Percentiles rank a stretch among this genome's conserved stretches.
Evolutionary conservation across 2,329 filamentous ascomycete genomes (phyloP).

Genomic region (Byssothecium circinans): DNA sequence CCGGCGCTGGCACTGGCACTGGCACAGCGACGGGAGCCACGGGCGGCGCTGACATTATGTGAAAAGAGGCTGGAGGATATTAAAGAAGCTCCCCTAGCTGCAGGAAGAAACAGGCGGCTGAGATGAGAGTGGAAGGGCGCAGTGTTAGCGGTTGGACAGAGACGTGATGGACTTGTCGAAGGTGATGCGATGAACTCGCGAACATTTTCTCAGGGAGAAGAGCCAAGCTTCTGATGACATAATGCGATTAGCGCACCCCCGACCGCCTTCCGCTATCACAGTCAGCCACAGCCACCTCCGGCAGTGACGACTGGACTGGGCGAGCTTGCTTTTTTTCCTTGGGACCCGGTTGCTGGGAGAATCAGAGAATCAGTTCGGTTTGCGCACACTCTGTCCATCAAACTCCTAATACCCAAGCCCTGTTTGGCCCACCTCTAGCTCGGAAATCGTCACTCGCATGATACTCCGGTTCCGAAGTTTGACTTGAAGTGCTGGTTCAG

Average conservation of each 20-base stretch:
- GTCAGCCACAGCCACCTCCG: not conserved
- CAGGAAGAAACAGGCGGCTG: constrained; percentile 9
- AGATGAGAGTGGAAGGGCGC: constrained; percentile 16
- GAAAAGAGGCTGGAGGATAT: constrained; percentile 7
- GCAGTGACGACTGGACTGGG: not conserved
- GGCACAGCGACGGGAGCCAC: constrained; percentile 18
- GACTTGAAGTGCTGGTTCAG: constrained; percentile 13
- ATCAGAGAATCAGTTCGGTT: too few relatives aligned
- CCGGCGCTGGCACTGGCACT: constrained; percentile 23
- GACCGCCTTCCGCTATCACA: constrained; percentile 14
- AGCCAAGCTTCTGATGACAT: constrained; percentile 24
- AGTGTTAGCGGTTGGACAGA: not conserved
- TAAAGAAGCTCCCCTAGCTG: not conserved
- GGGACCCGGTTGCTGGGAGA: too few relatives aligned
- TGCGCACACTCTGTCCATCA: too few relatives aligned
- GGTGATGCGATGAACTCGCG: constrained; percentile 1
- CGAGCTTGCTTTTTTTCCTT: too few relatives aligned
- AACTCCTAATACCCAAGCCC: too few relatives aligned
- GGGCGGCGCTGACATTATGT: not conserved
- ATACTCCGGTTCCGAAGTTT: constrained; percentile 13
- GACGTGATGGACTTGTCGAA: constrained; percentile 13
- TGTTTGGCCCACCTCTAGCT: not conserved
- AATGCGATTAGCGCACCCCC: constrained; percentile 20
- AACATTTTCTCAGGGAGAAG: constrained; percentile 31
- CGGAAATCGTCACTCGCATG: constrained; percentile 9